These are phyloP conservation scores for Colletotrichum nymphaeae DNA, from an alignment of 2,329 filamentous ascomycete genomes.

Conservation along the genomic window DNA sequence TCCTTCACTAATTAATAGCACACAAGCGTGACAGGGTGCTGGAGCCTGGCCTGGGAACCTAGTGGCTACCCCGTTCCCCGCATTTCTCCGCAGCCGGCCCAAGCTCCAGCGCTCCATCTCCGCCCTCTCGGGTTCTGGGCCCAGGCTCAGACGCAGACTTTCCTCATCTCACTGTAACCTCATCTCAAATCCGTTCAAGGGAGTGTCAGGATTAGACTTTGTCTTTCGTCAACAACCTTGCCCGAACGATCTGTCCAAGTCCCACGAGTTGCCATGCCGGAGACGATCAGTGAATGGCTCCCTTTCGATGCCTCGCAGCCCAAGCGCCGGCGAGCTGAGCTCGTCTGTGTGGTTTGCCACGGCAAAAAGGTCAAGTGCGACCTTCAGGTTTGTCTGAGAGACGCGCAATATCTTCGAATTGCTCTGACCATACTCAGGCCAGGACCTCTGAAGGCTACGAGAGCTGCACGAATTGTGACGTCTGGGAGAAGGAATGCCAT, in stretches of 20 bases:
- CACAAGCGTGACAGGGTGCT: no score
- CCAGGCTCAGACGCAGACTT: not conserved
- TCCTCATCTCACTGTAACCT: not conserved
- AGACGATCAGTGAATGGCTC: constrained; percentile 46
- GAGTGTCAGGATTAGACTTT: not conserved
- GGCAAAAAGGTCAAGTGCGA: constrained; percentile 51
- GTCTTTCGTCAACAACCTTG: not conserved
- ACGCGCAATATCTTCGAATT: not conserved
- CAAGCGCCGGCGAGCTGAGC: constrained; percentile 46
- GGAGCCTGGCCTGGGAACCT: no score
- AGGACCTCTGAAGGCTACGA: constrained; percentile 39
- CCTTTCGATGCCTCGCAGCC: constrained; percentile 44
- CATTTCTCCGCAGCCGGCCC: not conserved
- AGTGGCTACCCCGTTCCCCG: not conserved
- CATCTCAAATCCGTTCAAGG: not conserved
- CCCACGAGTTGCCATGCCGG: constrained; percentile 39
- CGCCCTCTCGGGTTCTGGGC: not conserved
- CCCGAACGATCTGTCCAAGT: not conserved
- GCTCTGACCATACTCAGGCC: constrained; percentile 10
- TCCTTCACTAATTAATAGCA: not conserved
- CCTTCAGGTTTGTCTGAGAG: constrained; percentile 40
- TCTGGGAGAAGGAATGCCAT: constrained; percentile 41
- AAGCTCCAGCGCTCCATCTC: not conserved
- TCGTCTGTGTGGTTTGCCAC: constrained; percentile 46
- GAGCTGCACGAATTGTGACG: constrained; percentile 44